These are phyloP conservation scores for Grigorovia yakushimaensis DNA, from an alignment of 805 yeast species.

Conservation along the genomic window DNA sequence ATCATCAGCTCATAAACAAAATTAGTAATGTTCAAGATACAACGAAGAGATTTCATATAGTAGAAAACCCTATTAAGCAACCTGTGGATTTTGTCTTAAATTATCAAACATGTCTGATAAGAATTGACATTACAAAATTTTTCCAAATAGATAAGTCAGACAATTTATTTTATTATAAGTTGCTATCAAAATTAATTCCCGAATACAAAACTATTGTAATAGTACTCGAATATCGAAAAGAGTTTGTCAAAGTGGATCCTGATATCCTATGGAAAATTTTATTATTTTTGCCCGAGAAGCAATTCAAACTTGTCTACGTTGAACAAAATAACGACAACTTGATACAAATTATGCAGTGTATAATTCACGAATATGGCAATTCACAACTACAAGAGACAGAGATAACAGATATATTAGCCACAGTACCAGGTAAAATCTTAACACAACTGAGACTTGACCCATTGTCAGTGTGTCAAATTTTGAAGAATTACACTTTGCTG, in stretches of 20 bases:
- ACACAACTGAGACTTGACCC: background rate
- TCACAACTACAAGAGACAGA: background rate
- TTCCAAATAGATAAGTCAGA: constrained; percentile 10
- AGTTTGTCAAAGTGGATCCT: constrained; percentile 8
- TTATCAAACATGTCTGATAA: constrained; percentile 11
- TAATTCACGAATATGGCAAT: background rate
- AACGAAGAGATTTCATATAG: constrained; percentile 1
- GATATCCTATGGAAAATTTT: constrained; percentile 21
- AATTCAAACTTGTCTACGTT: constrained; percentile 6
- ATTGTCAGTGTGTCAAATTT: background rate
- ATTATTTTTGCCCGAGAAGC: constrained; percentile 6
- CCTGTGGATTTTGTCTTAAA: constrained; percentile 17
- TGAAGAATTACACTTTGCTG: background rate
- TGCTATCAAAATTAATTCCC: constrained; percentile 3
- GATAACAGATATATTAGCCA: background rate
- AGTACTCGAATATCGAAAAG: constrained; percentile 10
- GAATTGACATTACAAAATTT: constrained; percentile 12
- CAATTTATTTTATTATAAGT: constrained; percentile 8
- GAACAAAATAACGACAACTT: background rate
- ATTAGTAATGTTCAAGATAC: background rate
- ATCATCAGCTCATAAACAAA: constrained; percentile 5
- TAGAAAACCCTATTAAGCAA: constrained; percentile 7
- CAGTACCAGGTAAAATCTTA: background rate
- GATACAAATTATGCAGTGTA: background rate
- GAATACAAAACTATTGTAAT: constrained; percentile 14